phyloP scores from a whole-genome alignment of 2,329 filamentous ascomycete genomes.

The Monilinia polystroma region DNA sequence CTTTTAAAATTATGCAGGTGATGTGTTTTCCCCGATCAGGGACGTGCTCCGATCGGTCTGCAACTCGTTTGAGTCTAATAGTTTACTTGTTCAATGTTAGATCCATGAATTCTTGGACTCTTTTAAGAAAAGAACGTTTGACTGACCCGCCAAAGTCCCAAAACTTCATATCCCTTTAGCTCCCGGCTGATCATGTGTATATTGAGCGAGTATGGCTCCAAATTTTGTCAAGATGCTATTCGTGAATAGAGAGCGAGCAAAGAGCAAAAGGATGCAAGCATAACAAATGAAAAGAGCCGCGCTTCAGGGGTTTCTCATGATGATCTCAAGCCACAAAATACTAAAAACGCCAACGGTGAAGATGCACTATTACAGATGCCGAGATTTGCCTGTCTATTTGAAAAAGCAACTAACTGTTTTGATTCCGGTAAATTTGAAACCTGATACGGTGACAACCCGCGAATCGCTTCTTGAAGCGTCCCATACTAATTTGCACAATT shows the following conservation, averaged over 20 bases:
- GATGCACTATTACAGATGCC: constrained; percentile 1
- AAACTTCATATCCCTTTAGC: constrained; percentile 2
- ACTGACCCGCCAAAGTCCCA: not conserved
- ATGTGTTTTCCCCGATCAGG: constrained; percentile 12
- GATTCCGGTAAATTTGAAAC: constrained; percentile 2
- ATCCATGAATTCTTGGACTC: not conserved
- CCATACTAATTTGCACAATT: not conserved
- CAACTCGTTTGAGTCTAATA: constrained; percentile 13
- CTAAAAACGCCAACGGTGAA: constrained; percentile 27
- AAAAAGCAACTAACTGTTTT: not conserved
- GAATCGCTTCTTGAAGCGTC: not conserved
- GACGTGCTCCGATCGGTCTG: constrained; percentile 18
- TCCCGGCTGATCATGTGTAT: constrained; percentile 14
- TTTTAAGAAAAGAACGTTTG: constrained; percentile 10
- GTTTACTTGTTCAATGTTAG: not conserved
- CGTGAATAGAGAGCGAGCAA: not conserved
- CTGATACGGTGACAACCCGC: not conserved
- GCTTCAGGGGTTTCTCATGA: constrained; percentile 3
- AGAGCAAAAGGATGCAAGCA: constrained; percentile 13
- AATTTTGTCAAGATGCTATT: not conserved
- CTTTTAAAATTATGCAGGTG: constrained; percentile 15
- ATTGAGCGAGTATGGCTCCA: constrained; percentile 1
- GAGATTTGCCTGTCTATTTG: not conserved
- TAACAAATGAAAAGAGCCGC: constrained; percentile 10
- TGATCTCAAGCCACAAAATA: constrained; percentile 19